phyloP scores from a whole-genome alignment of 208 protist species.

The Leishmania mexicana region DNA sequence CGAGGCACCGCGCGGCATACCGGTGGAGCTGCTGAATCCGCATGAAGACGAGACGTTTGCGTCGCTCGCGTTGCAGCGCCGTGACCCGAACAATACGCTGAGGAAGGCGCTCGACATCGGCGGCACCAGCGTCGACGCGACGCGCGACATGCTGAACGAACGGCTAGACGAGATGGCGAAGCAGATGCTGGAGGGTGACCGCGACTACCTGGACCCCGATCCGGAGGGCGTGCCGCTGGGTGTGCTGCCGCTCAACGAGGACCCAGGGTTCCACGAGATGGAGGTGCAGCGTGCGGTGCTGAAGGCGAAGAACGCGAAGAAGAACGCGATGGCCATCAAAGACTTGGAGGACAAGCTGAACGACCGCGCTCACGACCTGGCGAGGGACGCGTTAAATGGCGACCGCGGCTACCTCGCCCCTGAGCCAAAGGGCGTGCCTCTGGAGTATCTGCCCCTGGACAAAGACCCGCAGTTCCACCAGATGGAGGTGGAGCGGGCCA shows the following conservation, averaged over 20 bases:
- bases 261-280: conserved; percentile 70
- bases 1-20: conserved; percentile 55
- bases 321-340: conserved; percentile 53
- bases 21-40: conserved; percentile 56
- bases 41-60: conserved; percentile 68
- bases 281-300: conserved; percentile 71
- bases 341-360: conserved; percentile 66
- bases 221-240: conserved; percentile 71
- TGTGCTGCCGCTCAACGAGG: conserved; percentile 63
- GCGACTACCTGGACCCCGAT: conserved; percentile 58
- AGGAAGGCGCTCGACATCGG: conserved; percentile 38
- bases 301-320: conserved; percentile 48
- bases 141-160: conserved; percentile 48
- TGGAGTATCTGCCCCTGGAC: conserved; percentile 72
- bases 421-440: conserved; percentile 64
- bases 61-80: conserved; percentile 47
- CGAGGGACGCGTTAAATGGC: conserved; percentile 48
- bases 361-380: conserved; percentile 69
- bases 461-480: conserved; percentile 56
- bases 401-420: conserved; percentile 72
- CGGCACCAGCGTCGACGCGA: conserved; percentile 16
- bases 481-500: conserved; percentile 74
- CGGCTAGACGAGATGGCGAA: conserved; percentile 65
- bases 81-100: conserved; percentile 13
- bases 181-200: conserved; percentile 55